Evolutionary conservation across 495 filamentous ascomycete genomes (phyloP), one percentile per base, ranked within the genome.

Genomic region (Podospora australis): DNA sequence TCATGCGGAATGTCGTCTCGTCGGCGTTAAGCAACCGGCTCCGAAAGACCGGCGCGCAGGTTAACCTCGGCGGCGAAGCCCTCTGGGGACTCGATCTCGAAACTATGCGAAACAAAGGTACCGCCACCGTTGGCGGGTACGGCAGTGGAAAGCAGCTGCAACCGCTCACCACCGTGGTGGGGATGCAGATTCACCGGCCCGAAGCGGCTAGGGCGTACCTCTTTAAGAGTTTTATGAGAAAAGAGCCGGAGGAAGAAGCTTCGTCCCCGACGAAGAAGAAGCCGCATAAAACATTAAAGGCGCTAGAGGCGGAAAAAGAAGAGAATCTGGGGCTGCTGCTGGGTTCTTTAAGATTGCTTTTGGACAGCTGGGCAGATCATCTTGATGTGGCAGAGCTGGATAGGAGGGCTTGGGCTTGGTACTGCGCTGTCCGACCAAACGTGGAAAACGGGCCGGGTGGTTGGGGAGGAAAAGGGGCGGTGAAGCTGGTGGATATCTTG

Each of bases 11-110:
- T 39, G 70, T 68, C 40, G 67, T 77, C 13, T 61, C 63, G 30
- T 65, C 68, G 24, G 74, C 70, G 1, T 56, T 78, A 34, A 60
- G 67, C 11, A 72, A 77, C 48, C 63, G 72, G 19, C 54, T 73
- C 22, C 63, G 76, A 4, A 55, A 64, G 28, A 59, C 64, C 6
- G 69, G 70, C 4, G 59, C 64, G 3, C 60, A 71, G 39, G 67
- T 62, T 14, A 42, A 55, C 20, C 48, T 75, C 6, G 63, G 64
- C 8, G 68, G 72, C 2, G 74, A 77, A 51, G 74, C 85, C 11
- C 66, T 91, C 2, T 92, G 87, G 87, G 88, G 83, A 16, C 63
- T 94, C 41, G 88, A 94, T 65, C 66, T 88, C 2, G 86, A 90
- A 58, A 74, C 78, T 2, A 70, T 81, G 52, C 74, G 73, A 54